phyloP scores from a whole-genome alignment of 305 asterid species.

The Fraxinus angustifolia region DNA sequence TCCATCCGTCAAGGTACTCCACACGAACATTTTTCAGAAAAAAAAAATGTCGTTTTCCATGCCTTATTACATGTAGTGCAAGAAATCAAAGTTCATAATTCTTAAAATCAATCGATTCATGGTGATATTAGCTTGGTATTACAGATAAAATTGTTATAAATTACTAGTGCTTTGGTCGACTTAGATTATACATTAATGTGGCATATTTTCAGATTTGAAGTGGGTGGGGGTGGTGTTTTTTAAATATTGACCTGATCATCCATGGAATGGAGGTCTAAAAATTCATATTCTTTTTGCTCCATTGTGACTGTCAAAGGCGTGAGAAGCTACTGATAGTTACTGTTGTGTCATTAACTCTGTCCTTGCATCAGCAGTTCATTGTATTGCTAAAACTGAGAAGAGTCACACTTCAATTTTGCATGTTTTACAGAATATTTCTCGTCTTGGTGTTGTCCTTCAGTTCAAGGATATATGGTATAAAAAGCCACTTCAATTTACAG shows the following conservation, averaged over 20 bases:
- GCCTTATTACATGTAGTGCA: background rate
- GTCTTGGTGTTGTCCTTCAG: conserved; percentile 44
- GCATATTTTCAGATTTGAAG: background rate
- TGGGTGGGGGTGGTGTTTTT: background rate
- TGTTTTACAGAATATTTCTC: conserved; percentile 46
- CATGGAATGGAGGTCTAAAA: background rate
- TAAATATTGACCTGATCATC: background rate
- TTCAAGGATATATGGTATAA: conserved; percentile 47
- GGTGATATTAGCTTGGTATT: background rate
- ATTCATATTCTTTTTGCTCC: background rate
- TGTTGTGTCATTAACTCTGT: background rate
- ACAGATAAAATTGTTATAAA: background rate
- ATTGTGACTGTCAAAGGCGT: background rate
- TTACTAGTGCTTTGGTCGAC: background rate
- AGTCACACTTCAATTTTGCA: conserved; percentile 22
- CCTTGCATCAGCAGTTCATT: conserved; percentile 9
- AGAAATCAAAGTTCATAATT: background rate
- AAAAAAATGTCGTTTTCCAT: background rate
- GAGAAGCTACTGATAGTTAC: background rate
- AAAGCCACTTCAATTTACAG: conserved; percentile 46
- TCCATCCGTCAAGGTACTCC: conserved; percentile 49
- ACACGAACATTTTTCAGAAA: background rate
- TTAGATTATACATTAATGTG: background rate
- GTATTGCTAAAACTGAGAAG: conserved; percentile 19
- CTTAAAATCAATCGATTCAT: background rate